A percentile compares a stretch with the other conserved stretches of the same genome.
Conservation (phyloP, 2,329 filamentous ascomycete genomes). For the Venturiaceae sp. region DNA sequence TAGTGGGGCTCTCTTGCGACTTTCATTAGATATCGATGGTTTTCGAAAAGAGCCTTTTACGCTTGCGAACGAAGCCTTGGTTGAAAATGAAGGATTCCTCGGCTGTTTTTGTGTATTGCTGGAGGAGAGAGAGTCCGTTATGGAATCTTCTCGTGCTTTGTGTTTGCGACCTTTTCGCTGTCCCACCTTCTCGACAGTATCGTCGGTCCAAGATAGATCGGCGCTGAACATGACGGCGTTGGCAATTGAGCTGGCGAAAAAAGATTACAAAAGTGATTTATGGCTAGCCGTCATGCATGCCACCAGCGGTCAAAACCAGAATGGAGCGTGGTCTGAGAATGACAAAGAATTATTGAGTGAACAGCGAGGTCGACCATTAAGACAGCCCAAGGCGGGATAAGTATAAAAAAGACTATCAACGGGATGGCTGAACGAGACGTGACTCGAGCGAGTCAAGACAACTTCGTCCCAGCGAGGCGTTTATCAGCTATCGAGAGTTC, state of each 20-base stretch:
- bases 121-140: not conserved
- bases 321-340: not conserved
- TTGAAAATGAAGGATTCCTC: not conserved
- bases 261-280: not conserved
- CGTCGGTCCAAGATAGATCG: slow-evolving; percentile 26
- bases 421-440: not conserved
- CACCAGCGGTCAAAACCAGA: not conserved
- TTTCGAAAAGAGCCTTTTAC: slow-evolving; percentile 12
- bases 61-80: slow-evolving; percentile 1
- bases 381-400: not conserved
- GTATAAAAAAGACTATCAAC: not conserved
- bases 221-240: slow-evolving; percentile 24
- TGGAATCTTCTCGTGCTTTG: slow-evolving; percentile 1
- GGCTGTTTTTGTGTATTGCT: not conserved
- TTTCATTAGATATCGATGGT: not conserved
- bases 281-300: not conserved
- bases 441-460: not conserved
- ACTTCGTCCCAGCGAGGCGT: not conserved
- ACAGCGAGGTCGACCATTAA: not conserved
- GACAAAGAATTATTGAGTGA: not conserved
- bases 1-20: slow-evolving; percentile 8
- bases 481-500: not conserved
- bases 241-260: not conserved
- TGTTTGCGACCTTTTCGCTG: slow-evolving; percentile 23
- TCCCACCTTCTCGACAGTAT: slow-evolving; percentile 25